Base-by-base conservation (phyloP, 306 rosid genomes). In the Cotoneaster glaucophyllus region DNA sequence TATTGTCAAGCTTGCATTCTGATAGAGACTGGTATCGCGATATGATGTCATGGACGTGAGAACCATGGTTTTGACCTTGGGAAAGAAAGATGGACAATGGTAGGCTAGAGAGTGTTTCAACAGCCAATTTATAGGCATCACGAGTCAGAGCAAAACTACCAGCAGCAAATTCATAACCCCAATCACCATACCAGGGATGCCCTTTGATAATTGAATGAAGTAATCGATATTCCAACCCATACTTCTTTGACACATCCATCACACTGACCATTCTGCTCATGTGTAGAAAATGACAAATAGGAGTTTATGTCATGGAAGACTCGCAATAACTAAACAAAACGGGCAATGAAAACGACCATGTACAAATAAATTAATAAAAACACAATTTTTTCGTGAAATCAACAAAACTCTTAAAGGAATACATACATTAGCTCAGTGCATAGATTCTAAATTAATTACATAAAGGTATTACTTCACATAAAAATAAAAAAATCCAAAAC, bases 181-280 rank as follows among this genome's bases (percentile, higher is more conserved):
- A 95, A 67, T 86, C 85, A 75, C 99, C 97, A 74, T 95, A 92
- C 99, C 99, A 95, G 1, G 97, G 89, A 81, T 83, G 86, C 18
- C 97, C 93, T 82, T 86, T 86, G 58, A 82, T 78, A 43, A 95
- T 85, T 57, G 97, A 92, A 83, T 95, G 99, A 67, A 92, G 92
- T 58, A 95, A 78, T 80, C 97, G 90, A 72, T 95, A 95, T 78
- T 90, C 99, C 78, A 92, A 68, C 39, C 97, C 97, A 73, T 85
- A 92, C 89, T 92, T 95, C 86, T 87, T 95, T 19, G 99, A 95
- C 74, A 95, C 99, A 83, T 95, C 99, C 99, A 95, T 95, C 82
- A 92, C 93, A 11, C 97, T 95, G 39, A 95, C 93, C 85, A 84
- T 86, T 84, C 97, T 95, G 90, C 74, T 34, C 72, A 81, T 41